Evolutionary conservation across 345 rosid species (phyloP), one percentile per base, ranked within the genome.

Genomic region (Lenwebbia sp.): DNA sequence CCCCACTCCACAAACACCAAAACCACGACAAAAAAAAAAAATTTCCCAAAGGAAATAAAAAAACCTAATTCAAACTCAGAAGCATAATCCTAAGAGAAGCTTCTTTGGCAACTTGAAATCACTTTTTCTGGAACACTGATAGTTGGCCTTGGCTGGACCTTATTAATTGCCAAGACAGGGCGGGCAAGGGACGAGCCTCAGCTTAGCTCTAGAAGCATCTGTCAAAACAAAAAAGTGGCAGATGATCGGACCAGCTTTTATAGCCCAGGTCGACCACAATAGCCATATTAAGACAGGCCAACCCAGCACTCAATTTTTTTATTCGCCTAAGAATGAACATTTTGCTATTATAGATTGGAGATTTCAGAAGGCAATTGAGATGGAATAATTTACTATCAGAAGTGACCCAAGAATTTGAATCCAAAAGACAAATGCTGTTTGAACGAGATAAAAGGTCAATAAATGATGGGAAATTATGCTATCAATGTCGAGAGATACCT

Each of bases 401-500:
- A 28, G 40, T 54, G 49, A 41, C 56, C n/a, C 28, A 83, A 33
- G 13, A 83, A 51, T 83, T 12, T 41, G 51, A 30, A 56, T 70
- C 40, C 56, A 83, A 54, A 70, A 37, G 78, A 13, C 47, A 70
- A 70, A 83, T 33, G 60, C 56, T 37, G 47, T 70, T 70, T 70
- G 47, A 70, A 37, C 41, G 62, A 53, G 60, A 83, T 30, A 30
- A 30, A 53, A 47, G 25, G 37, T 7, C 15, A 82, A 82, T 26
- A 6, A 82, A 47, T 82, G 55, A 47, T 50, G 7, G 74, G 41
- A 81, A 47, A 78, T 54, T 81, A 54, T 9, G 6, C 28, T 65
- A 62, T 62, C 75, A 41, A 33, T 40, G 44, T 65, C 60, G 28
- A 50, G 25, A 78, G 86, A 50, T 91, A 96, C 98, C 98, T 90